Base-by-base conservation (phyloP, 257 asterid genomes). In the Asclepias syriaca region DNA sequence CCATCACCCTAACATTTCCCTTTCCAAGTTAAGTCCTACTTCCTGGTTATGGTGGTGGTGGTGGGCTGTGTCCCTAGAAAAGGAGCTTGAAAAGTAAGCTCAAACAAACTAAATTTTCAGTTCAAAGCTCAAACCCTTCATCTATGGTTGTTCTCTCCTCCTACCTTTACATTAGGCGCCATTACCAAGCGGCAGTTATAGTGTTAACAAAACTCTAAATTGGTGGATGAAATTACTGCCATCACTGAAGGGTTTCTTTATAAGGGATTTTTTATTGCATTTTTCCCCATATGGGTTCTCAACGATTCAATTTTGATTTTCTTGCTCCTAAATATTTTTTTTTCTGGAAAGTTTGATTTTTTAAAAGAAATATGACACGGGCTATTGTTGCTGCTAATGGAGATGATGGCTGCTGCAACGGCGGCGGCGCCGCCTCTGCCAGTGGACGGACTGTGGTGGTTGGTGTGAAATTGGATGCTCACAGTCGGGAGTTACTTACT, bases 401-500 rank as follows among this genome's bases (percentile, higher is more conserved):
- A 61, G 54, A 60, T 48, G 51, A 3, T 29, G 48, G 72, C 34
- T 10, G 21, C 60, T 54, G 54, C 68, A 19, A 55, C 70, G 64
- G 74, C 65, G 64, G 14, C 72, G 73, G 77, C 74, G 64, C 70
- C 70, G 56, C 70, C 70, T 48, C n/a, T 72, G 70, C 76, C 76
- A 86, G 81, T 69, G 82, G 84, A 50, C 84, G 95, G 73, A 82
- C 93, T 70, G 90, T 88, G 76, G 87, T 95, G 65, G 99, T 95
- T 16, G 99, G 98, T 6, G 90, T 95, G 59, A 95, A 92, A 84
- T 73, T 95, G 66, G 96, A 92, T 82, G 75, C 84, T 12, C 84
- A 72, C 58, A 88, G 98, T 77, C 80, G 92, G 64, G 98, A 95
- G 73, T 75, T 95, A 75, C 92, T 95, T 58, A 95, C 99, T 72